Conservation (phyloP, 2,329 filamentous ascomycete genomes). For the Gremmenia infestans region DNA sequence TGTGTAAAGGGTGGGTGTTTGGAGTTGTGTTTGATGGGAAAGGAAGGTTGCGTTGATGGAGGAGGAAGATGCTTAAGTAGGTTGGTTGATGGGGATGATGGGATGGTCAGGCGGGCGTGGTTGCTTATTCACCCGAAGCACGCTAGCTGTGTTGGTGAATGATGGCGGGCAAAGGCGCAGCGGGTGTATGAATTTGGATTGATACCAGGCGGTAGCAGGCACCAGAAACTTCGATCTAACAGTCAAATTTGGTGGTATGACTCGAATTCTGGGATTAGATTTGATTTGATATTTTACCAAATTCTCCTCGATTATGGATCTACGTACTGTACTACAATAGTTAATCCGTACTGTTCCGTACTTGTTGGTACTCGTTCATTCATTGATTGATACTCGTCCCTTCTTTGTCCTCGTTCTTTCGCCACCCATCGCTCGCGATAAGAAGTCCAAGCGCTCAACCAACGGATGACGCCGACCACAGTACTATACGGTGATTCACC, state of each 20-base stretch:
- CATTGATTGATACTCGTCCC: background rate
- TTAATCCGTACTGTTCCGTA: background rate
- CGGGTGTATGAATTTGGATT: too few species aligned
- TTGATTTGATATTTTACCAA: too few species aligned
- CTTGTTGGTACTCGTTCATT: background rate
- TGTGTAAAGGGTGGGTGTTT: background rate
- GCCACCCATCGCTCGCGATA: background rate
- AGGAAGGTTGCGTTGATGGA: background rate
- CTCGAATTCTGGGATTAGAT: too few species aligned
- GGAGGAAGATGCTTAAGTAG: background rate
- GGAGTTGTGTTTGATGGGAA: constrained; percentile 1
- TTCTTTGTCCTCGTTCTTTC: background rate
- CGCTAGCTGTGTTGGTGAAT: background rate
- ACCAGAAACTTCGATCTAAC: too few species aligned
- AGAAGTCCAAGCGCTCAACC: background rate
- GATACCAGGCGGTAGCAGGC: too few species aligned
- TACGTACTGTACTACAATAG: too few species aligned
- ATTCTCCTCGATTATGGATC: too few species aligned
- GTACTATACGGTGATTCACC: background rate
- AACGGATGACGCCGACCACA: background rate
- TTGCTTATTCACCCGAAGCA: background rate
- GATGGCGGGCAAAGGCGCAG: background rate
- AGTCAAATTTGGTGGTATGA: too few species aligned
- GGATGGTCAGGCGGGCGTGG: background rate
- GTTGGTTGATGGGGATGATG: background rate